Evolutionary conservation across 257 asterid species (phyloP).

Genomic region (Petunia secreta): DNA sequence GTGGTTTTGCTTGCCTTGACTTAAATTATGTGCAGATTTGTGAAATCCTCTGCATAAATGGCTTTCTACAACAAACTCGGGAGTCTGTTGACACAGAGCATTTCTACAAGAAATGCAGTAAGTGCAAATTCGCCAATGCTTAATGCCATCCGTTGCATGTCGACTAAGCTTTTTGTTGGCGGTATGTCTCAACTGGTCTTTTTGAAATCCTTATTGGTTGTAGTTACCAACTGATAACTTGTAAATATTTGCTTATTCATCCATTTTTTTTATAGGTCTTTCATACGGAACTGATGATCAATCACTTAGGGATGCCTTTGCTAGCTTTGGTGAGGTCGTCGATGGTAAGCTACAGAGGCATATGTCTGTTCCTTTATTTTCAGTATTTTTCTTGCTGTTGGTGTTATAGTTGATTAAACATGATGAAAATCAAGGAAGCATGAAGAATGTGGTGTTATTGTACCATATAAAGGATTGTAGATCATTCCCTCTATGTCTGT

Average conservation of each 20-base stretch:
- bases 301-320: conserved; percentile 67
- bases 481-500: not conserved
- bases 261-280: conserved; percentile 53
- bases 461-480: not conserved
- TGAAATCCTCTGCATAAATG: conserved; percentile 45
- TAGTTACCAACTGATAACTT: not conserved
- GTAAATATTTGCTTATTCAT: not conserved
- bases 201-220: not conserved
- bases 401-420: not conserved
- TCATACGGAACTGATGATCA: conserved; percentile 68
- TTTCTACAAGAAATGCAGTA: conserved; percentile 36
- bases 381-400: not conserved
- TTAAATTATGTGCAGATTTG: conserved; percentile 32
- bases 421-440: not conserved
- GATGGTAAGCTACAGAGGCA: conserved; percentile 40
- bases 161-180: conserved; percentile 69
- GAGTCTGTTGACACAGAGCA: conserved; percentile 54
- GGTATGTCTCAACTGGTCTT: conserved; percentile 37
- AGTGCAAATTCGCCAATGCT: conserved; percentile 50
- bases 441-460: not conserved
- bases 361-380: not conserved
- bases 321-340: conserved; percentile 66
- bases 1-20: not conserved
- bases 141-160: conserved; percentile 74
- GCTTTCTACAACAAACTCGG: conserved; percentile 69